A percentile compares a stretch with the other conserved stretches of the same genome.
phyloP scores from a whole-genome alignment of 352 stramenopile genomes.

The Phytopythium sindhum region DNA sequence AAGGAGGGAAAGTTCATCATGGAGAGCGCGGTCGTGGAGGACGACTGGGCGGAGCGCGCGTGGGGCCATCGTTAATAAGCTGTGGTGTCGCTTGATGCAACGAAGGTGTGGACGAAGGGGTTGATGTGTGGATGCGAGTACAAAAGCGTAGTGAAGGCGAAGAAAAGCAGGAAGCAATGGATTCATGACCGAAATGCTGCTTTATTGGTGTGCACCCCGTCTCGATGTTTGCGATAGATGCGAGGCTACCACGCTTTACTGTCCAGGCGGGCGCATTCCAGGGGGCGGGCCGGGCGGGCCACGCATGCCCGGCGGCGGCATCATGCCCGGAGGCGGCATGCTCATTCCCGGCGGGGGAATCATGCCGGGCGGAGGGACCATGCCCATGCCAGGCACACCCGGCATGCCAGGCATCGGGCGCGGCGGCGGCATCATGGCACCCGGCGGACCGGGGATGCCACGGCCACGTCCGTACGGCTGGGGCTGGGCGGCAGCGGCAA shows the following conservation, averaged over 20 bases:
- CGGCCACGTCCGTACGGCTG: constrained; percentile 78
- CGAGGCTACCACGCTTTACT: constrained; percentile 31
- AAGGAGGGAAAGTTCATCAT: constrained; percentile 86
- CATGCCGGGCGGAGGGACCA: constrained; percentile 75
- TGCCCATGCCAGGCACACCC: constrained; percentile 68
- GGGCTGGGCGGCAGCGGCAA: constrained; percentile 76
- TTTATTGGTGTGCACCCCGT: neutral
- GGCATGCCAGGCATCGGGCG: constrained; percentile 61
- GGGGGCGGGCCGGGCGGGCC: constrained; percentile 28
- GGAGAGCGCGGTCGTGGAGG: constrained; percentile 68
- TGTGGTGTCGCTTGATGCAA: too few relatives aligned
- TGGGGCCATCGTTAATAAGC: constrained; percentile 29
- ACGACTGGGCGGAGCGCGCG: constrained; percentile 49
- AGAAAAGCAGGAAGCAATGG: neutral
- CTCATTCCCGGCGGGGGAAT: constrained; percentile 60
- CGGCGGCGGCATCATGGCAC: constrained; percentile 62
- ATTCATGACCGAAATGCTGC: neutral
- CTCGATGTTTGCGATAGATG: neutral
- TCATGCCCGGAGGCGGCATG: constrained; percentile 71
- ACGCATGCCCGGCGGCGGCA: constrained; percentile 42
- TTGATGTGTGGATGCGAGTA: neutral
- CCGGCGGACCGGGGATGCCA: constrained; percentile 56
- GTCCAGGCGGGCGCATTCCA: constrained; percentile 72
- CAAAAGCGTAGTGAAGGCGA: neutral
- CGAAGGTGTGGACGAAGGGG: too few relatives aligned